phyloP scores from a whole-genome alignment of 768 basidiomycete species.

The Serendipita indica region DNA sequence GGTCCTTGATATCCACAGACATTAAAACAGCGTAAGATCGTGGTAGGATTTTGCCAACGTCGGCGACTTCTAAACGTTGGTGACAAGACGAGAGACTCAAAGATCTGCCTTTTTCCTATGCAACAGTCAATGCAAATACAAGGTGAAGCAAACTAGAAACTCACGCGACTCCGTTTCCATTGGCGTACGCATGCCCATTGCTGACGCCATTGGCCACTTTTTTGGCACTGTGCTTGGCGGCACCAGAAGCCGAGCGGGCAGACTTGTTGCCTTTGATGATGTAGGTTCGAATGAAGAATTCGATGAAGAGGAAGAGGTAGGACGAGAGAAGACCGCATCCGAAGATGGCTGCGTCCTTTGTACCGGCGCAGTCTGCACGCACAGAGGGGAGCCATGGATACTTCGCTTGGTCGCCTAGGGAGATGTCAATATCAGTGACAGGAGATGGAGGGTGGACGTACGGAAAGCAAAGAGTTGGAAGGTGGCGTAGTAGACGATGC shows the following conservation, averaged over 20 bases:
- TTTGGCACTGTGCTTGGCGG: neutral
- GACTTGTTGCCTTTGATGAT: slow-evolving; percentile 23
- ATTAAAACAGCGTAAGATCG: too few species aligned
- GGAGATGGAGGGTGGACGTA: slow-evolving; percentile 11
- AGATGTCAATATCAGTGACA: neutral
- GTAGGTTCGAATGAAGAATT: slow-evolving; percentile 81
- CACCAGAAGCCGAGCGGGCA: neutral
- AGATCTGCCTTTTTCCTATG: neutral
- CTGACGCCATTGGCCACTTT: neutral
- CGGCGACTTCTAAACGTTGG: neutral
- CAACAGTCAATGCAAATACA: too few species aligned
- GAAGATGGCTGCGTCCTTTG: slow-evolving; percentile 73
- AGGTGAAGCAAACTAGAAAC: too few species aligned
- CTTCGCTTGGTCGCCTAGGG: slow-evolving; percentile 9
- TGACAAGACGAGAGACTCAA: neutral
- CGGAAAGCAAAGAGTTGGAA: slow-evolving; percentile 27
- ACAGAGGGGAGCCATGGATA: slow-evolving; percentile 15
- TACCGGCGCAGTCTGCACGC: slow-evolving; percentile 70
- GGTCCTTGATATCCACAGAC: too few species aligned
- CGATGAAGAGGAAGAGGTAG: slow-evolving; percentile 91
- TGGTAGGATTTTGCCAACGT: too few species aligned
- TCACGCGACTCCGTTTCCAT: too few species aligned
- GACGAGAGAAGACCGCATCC: slow-evolving; percentile 79
- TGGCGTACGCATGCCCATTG: neutral
- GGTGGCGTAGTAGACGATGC: slow-evolving; percentile 91